phyloP scores from a whole-genome alignment of 2,329 filamentous ascomycete species.

The Balansia obtecta region DNA sequence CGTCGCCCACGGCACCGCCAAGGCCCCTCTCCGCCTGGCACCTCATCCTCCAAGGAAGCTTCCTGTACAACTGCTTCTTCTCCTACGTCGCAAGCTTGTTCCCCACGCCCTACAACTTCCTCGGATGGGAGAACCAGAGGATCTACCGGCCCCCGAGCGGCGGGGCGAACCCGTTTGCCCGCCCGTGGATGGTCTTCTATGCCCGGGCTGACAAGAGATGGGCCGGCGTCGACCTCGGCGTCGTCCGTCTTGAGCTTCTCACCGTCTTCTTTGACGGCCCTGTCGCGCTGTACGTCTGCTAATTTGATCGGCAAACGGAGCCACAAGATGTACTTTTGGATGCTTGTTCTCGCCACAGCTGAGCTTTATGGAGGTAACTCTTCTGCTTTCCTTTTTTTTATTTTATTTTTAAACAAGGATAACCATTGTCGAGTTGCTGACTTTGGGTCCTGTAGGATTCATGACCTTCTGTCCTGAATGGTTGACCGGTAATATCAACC shows the following conservation, averaged over 20 bases:
- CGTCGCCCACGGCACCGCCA: constrained; percentile 37
- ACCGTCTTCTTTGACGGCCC: constrained; percentile 52
- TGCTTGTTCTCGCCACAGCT: constrained; percentile 51
- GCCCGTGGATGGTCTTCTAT: constrained; percentile 61
- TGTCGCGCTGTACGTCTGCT: constrained; percentile 46
- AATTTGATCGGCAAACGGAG: constrained; percentile 44
- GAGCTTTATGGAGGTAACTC: constrained; percentile 50
- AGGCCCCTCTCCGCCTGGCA: constrained; percentile 78
- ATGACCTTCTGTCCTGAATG: constrained; percentile 63
- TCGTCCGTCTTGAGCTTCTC: constrained; percentile 52
- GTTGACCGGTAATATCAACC: constrained; percentile 48
- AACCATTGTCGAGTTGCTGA: neutral
- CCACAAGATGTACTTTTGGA: constrained; percentile 44
- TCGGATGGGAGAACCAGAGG: constrained; percentile 31
- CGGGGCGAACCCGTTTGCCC: constrained; percentile 40
- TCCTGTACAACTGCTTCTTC: constrained; percentile 92
- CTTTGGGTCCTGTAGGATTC: constrained; percentile 37
- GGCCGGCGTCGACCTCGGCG: constrained; percentile 49
- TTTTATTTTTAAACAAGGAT: neutral
- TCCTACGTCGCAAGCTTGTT: constrained; percentile 29
- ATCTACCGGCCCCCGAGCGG: constrained; percentile 46
- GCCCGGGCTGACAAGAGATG: constrained; percentile 51
- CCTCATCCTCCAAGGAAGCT: constrained; percentile 80
- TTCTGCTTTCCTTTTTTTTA: no score
- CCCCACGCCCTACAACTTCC: constrained; percentile 38